Percentiles rank a stretch among this genome's conserved stretches.
Conservation (phyloP, 805 yeast species). For the Metschnikowia chrysomelidarum region DNA sequence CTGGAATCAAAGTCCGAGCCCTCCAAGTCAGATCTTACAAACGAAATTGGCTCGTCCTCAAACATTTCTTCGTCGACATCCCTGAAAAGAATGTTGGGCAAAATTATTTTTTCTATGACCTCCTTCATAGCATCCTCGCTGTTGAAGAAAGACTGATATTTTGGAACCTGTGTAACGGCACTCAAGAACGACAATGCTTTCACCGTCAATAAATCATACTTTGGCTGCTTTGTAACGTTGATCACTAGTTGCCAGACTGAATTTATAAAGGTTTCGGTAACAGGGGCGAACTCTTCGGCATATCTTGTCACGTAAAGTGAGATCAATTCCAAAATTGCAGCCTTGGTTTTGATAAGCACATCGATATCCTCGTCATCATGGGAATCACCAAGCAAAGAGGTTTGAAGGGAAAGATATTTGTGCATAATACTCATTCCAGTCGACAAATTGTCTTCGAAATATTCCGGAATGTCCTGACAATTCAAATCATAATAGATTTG, state of each 20-base stretch:
- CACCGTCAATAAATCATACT: constrained; percentile 81
- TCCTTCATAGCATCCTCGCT: constrained; percentile 59
- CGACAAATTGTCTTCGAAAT: constrained; percentile 86
- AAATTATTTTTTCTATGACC: constrained; percentile 75
- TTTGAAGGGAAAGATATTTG: constrained; percentile 67
- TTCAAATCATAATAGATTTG: constrained; percentile 91
- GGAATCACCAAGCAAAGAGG: constrained; percentile 51
- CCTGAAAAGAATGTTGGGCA: constrained; percentile 85
- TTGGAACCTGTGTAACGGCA: constrained; percentile 69
- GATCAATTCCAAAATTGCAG: constrained; percentile 80
- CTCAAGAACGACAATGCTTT: constrained; percentile 80
- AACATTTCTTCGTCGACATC: constrained; percentile 88
- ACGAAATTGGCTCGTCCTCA: constrained; percentile 96
- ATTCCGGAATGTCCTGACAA: constrained; percentile 97
- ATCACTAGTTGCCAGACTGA: constrained; percentile 75
- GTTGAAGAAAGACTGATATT: constrained; percentile 55
- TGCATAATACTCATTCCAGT: constrained; percentile 79
- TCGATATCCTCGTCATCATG: constrained; percentile 67
- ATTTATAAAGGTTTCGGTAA: constrained; percentile 75
- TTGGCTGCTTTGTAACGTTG: constrained; percentile 65
- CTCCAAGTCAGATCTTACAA: constrained; percentile 87
- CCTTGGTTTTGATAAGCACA: constrained; percentile 65
- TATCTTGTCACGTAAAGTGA: constrained; percentile 87
- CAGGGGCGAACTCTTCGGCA: constrained; percentile 84
- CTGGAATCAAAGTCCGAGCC: constrained; percentile 94